phyloP scores from a whole-genome alignment of 108 stramenopile genomes.

The Asterionellopsis glacialis region DNA sequence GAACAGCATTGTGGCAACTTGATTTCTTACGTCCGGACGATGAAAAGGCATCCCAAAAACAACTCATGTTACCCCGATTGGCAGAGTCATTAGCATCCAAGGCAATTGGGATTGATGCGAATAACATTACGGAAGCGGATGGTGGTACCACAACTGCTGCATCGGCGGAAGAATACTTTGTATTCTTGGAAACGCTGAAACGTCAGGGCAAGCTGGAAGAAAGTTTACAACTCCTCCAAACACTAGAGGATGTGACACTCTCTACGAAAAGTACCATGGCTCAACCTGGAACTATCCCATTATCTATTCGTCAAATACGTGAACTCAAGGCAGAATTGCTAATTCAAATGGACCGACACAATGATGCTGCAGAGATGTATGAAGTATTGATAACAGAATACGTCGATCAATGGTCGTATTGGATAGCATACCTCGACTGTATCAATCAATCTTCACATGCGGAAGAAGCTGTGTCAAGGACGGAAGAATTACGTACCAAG shows the following conservation, averaged over 20 bases:
- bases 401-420: constrained; percentile 58
- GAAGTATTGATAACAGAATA: constrained; percentile 32
- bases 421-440: constrained; percentile 51
- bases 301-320: too few relatives aligned
- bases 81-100: constrained; percentile 61
- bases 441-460: background rate
- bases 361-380: constrained; percentile 38
- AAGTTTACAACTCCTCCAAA: constrained; percentile 40
- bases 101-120: constrained; percentile 20
- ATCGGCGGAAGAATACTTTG: constrained; percentile 11
- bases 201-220: constrained; percentile 56
- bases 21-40: constrained; percentile 8
- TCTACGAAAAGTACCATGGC: background rate
- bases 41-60: constrained; percentile 21
- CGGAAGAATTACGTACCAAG: constrained; percentile 14
- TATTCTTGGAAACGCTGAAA: constrained; percentile 38
- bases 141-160: too few relatives aligned
- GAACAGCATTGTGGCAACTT: constrained; percentile 45
- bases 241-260: constrained; percentile 15
- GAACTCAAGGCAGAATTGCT: too few relatives aligned
- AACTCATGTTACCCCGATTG: constrained; percentile 56
- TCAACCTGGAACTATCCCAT: constrained; percentile 1
- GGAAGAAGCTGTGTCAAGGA: background rate
- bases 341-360: background rate
- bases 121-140: constrained; percentile 6